Conservation (phyloP, 2,329 filamentous ascomycete genomes). For the Cladosporium sp. region DNA sequence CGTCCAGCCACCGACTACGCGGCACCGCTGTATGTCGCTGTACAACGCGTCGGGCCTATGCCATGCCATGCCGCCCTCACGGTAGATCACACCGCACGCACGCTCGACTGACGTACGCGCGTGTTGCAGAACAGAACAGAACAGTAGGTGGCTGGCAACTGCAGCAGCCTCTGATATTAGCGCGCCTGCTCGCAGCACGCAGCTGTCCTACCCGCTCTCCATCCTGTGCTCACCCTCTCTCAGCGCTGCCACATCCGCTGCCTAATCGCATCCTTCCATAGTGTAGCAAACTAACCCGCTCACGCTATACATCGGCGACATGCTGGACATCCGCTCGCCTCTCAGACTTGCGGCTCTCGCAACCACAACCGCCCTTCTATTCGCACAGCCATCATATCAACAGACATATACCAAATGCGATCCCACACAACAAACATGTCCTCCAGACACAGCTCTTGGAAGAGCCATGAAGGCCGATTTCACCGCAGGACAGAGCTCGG, state of each 20-base stretch:
- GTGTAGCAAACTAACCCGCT: slow-evolving; percentile 7
- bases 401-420: slow-evolving; percentile 57
- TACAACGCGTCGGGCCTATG: slow-evolving; percentile 6
- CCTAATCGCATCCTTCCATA: background rate
- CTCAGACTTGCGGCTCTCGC: slow-evolving; percentile 37
- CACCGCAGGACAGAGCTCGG: slow-evolving; percentile 68
- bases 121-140: background rate
- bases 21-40: background rate
- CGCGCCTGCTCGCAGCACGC: slow-evolving; percentile 3
- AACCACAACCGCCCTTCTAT: slow-evolving; percentile 33
- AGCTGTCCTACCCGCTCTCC: slow-evolving; percentile 3
- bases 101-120: slow-evolving; percentile 6
- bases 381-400: slow-evolving; percentile 37
- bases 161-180: slow-evolving; percentile 2
- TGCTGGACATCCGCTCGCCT: slow-evolving; percentile 29
- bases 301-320: slow-evolving; percentile 25
- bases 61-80: slow-evolving; percentile 7
- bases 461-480: slow-evolving; percentile 83
- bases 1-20: slow-evolving; percentile 3
- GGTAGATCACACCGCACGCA: slow-evolving; percentile 5
- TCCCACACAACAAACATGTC: slow-evolving; percentile 57
- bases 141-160: slow-evolving; percentile 10
- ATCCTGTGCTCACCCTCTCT: slow-evolving; percentile 4
- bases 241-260: slow-evolving; percentile 6
- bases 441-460: slow-evolving; percentile 74